Conservation (phyloP, 352 stramenopile species). For the Phytopythium sindhum region DNA sequence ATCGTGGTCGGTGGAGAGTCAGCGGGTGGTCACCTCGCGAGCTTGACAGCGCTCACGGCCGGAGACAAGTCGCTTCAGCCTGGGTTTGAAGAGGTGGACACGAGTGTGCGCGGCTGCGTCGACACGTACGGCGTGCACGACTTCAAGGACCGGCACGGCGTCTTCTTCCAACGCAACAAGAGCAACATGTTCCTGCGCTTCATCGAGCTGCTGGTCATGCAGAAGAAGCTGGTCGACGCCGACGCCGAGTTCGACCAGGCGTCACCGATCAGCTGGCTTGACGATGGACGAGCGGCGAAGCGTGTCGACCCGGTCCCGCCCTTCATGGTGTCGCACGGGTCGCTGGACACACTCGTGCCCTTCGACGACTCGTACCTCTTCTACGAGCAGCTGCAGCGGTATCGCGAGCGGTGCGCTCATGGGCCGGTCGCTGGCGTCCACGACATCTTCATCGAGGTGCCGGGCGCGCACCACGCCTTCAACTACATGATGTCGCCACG, state of each 20-base stretch:
- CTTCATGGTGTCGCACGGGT: constrained; percentile 73
- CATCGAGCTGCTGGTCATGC: constrained; percentile 69
- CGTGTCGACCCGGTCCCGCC: constrained; percentile 44
- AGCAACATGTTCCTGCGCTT: constrained; percentile 56
- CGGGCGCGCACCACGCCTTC: constrained; percentile 66
- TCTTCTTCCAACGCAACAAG: constrained; percentile 61
- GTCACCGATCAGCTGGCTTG: constrained; percentile 55
- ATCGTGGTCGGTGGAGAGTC: constrained; percentile 75
- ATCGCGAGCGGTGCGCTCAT: constrained; percentile 26
- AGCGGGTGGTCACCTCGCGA: constrained; percentile 64
- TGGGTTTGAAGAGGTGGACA: constrained; percentile 75
- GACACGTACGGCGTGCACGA: constrained; percentile 79
- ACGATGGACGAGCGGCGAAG: constrained; percentile 25
- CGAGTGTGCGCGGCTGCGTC: constrained; percentile 65
- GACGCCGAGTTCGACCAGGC: constrained; percentile 48
- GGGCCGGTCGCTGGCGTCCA: constrained; percentile 19
- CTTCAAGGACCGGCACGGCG: constrained; percentile 60
- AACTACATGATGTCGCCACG: constrained; percentile 75
- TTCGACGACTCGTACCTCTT: constrained; percentile 71
- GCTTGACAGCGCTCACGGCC: constrained; percentile 61
- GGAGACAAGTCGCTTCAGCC: constrained; percentile 64
- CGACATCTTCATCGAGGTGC: constrained; percentile 65
- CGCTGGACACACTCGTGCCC: constrained; percentile 65
- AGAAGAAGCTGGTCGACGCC: constrained; percentile 48
- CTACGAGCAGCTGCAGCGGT: constrained; percentile 48